Evolutionary conservation across 169 alveolate species (phyloP).

Genomic region (Eimeria praecox): DNA sequence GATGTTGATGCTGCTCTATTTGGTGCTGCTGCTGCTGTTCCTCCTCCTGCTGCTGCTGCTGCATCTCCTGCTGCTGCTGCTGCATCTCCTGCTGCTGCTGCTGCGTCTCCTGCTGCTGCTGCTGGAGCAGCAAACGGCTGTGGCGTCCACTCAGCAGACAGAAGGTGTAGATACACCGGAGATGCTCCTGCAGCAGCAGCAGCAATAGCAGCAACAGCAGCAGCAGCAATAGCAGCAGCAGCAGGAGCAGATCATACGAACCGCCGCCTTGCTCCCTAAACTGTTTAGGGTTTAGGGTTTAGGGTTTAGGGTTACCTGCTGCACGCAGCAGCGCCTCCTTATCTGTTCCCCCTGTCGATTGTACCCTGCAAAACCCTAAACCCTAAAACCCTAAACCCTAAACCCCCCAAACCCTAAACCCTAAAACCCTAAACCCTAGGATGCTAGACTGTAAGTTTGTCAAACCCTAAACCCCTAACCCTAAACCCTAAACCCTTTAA

Average conservation of each 20-base stretch:
- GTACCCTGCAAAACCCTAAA: too few species aligned
- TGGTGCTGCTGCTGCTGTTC: background rate
- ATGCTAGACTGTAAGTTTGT: too few species aligned
- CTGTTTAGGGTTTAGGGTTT: background rate
- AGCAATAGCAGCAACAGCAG: slow-evolving; percentile 22
- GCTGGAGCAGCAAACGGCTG: slow-evolving; percentile 7
- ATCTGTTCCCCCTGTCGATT: too few species aligned
- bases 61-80: background rate
- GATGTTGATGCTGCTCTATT: background rate
- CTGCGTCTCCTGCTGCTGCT: slow-evolving; percentile 47
- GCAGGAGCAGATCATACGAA: background rate
- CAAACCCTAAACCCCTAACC: too few species aligned
- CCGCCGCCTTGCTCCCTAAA: too few species aligned
- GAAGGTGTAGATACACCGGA: slow-evolving; percentile 22
- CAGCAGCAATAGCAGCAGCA: background rate
- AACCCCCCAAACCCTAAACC: too few species aligned
- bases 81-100: slow-evolving; percentile 8
- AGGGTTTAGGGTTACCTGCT: background rate
- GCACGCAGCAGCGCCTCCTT: background rate
- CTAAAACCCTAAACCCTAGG: too few species aligned
- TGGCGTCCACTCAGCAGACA: background rate
- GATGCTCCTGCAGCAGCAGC: slow-evolving; percentile 42
- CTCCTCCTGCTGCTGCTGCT: background rate
- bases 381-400: too few species aligned
- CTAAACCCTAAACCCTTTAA: too few species aligned